These are phyloP conservation scores for Brassica juncea DNA, from an alignment of 345 rosid genomes.

Conservation along the genomic window DNA sequence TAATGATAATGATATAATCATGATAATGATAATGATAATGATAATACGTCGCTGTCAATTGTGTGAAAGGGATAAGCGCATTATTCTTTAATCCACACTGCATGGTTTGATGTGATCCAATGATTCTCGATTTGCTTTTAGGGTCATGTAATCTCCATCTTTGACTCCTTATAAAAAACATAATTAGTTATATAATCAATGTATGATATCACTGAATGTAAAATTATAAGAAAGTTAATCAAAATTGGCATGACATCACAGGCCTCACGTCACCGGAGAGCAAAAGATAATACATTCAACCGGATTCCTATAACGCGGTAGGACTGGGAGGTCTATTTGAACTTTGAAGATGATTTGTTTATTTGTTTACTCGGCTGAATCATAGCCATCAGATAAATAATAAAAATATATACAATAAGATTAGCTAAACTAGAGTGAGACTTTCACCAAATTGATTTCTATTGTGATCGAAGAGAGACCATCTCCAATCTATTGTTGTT, in stretches of 20 bases:
- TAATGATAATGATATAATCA: too few species aligned
- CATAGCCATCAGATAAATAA: neutral
- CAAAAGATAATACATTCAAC: slow-evolving; percentile 1
- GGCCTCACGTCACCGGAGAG: slow-evolving; percentile 11
- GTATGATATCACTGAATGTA: neutral
- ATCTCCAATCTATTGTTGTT: too few species aligned
- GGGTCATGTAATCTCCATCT: neutral
- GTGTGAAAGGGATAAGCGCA: slow-evolving; percentile 19
- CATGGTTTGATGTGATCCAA: slow-evolving; percentile 27
- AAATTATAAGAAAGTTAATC: neutral
- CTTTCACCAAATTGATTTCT: neutral
- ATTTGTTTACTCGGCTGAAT: slow-evolving; percentile 28
- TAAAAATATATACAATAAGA: neutral
- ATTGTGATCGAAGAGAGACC: neutral
- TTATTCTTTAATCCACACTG: slow-evolving; percentile 15
- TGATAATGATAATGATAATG: neutral
- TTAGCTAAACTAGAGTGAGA: slow-evolving; percentile 18
- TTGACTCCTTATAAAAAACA: neutral
- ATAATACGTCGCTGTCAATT: slow-evolving; percentile 25
- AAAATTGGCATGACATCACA: slow-evolving; percentile 23
- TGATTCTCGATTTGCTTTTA: slow-evolving; percentile 10
- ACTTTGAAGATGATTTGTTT: slow-evolving; percentile 20
- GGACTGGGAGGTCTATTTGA: slow-evolving; percentile 1
- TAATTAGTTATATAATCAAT: neutral
- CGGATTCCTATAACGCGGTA: slow-evolving; percentile 26